Conservation (phyloP, 2,329 filamentous ascomycete species). For the Aspergillus costaricaensis region DNA sequence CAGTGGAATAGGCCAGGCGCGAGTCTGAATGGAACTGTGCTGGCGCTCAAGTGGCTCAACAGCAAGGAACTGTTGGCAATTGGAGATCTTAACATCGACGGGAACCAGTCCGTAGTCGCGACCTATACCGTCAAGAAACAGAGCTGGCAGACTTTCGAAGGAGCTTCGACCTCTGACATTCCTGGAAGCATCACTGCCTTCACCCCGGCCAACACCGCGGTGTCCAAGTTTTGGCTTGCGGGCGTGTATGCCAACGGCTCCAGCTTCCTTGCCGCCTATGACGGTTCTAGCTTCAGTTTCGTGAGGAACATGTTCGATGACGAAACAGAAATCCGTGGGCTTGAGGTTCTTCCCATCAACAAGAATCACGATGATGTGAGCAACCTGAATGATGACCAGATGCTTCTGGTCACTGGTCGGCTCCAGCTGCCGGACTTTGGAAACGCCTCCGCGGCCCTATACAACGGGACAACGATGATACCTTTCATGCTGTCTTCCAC, state of each 20-base stretch:
- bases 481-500: slow-evolving; percentile 81
- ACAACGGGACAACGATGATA: slow-evolving; percentile 74
- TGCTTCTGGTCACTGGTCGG: slow-evolving; percentile 81
- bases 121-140: slow-evolving; percentile 70
- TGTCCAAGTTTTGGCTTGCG: slow-evolving; percentile 77
- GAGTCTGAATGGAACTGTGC: slow-evolving; percentile 69
- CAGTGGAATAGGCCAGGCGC: slow-evolving; percentile 82
- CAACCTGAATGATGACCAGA: slow-evolving; percentile 67
- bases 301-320: slow-evolving; percentile 64
- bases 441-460: slow-evolving; percentile 80
- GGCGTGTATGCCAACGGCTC: slow-evolving; percentile 70
- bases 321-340: slow-evolving; percentile 70
- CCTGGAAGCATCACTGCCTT: slow-evolving; percentile 80
- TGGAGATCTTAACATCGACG: slow-evolving; percentile 71
- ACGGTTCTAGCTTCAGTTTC: slow-evolving; percentile 70
- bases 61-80: slow-evolving; percentile 72
- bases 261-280: slow-evolving; percentile 78
- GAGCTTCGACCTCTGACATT: slow-evolving; percentile 55
- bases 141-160: slow-evolving; percentile 63
- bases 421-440: slow-evolving; percentile 76
- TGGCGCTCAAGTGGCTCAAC: slow-evolving; percentile 73
- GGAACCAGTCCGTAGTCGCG: slow-evolving; percentile 67
- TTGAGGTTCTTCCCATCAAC: slow-evolving; percentile 78
- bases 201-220: slow-evolving; percentile 70
- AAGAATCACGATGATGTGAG: slow-evolving; percentile 65